Percentiles rank a stretch among this genome's conserved stretches.
These are phyloP conservation scores for Fraxinus albicans DNA, from an alignment of 305 asterid genomes.

Conservation along the genomic window DNA sequence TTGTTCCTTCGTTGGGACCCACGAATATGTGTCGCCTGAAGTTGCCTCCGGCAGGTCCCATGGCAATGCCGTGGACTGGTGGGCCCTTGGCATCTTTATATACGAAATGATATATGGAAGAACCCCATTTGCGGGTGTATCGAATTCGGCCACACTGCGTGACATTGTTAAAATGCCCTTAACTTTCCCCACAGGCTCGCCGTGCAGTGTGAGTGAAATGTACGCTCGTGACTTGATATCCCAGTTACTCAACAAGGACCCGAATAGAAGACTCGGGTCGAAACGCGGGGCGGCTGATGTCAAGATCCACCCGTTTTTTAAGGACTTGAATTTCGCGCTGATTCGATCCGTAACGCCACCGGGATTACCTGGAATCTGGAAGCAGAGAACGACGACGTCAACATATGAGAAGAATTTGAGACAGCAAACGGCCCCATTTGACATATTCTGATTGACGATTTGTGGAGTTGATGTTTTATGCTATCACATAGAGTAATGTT, in stretches of 20 bases:
- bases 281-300: constrained; percentile 84
- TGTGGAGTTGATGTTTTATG: not conserved
- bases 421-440: constrained; percentile 40
- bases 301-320: constrained; percentile 79
- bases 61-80: constrained; percentile 93
- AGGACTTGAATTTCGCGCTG: constrained; percentile 76
- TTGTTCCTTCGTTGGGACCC: constrained; percentile 84
- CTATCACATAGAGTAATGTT: not conserved
- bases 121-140: constrained; percentile 72
- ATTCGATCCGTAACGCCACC: constrained; percentile 73
- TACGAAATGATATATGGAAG: constrained; percentile 87
- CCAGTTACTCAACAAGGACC: constrained; percentile 64
- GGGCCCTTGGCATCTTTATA: constrained; percentile 79
- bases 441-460: constrained; percentile 36
- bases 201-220: constrained; percentile 37
- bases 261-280: constrained; percentile 66
- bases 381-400: constrained; percentile 36
- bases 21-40: constrained; percentile 94
- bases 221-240: constrained; percentile 70
- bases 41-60: constrained; percentile 80
- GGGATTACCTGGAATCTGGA: constrained; percentile 40
- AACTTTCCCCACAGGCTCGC: constrained; percentile 47
- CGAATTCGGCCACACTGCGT: constrained; percentile 59
- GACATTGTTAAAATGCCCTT: constrained; percentile 51
- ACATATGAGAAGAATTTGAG: not conserved